phyloP scores from a whole-genome alignment of 2,329 filamentous ascomycete genomes.

The Rhinocladiella similis region DNA sequence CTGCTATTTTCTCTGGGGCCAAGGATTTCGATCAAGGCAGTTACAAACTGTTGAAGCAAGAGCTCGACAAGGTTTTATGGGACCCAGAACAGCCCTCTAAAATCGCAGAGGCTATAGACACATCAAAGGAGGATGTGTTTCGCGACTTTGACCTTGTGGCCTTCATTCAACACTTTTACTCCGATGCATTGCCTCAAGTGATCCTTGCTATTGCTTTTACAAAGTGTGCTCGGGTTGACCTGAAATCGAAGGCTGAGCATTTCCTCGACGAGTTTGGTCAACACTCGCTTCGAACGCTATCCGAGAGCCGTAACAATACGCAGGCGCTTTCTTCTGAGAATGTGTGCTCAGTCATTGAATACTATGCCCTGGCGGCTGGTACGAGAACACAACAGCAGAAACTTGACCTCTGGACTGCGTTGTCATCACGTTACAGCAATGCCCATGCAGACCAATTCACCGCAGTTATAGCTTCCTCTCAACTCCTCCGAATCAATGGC shows the following conservation, averaged over 20 bases:
- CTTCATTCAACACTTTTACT: slow-evolving; percentile 94
- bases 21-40: slow-evolving; percentile 75
- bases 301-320: slow-evolving; percentile 13
- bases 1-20: slow-evolving; percentile 76
- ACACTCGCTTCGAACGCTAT: slow-evolving; percentile 16
- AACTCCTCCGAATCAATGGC: slow-evolving; percentile 46
- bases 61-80: slow-evolving; percentile 82
- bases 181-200: slow-evolving; percentile 85
- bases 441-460: slow-evolving; percentile 40
- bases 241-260: slow-evolving; percentile 72
- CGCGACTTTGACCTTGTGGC: slow-evolving; percentile 94
- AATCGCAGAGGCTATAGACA: slow-evolving; percentile 91
- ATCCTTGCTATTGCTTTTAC: slow-evolving; percentile 88
- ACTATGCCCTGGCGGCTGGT: slow-evolving; percentile 20
- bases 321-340: slow-evolving; percentile 16
- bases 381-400: slow-evolving; percentile 18
- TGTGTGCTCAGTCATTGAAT: slow-evolving; percentile 25
- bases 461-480: slow-evolving; percentile 44
- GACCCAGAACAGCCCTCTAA: slow-evolving; percentile 81
- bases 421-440: slow-evolving; percentile 17
- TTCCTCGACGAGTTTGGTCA: slow-evolving; percentile 20
- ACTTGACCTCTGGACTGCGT: slow-evolving; percentile 19
- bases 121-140: slow-evolving; percentile 87
- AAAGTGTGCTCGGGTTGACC: slow-evolving; percentile 72
- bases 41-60: slow-evolving; percentile 76